A percentile compares a stretch with the other conserved stretches of the same genome.
Conservation (phyloP, 1,139 yeast species). For the Spathaspora jeffriesii region DNA sequence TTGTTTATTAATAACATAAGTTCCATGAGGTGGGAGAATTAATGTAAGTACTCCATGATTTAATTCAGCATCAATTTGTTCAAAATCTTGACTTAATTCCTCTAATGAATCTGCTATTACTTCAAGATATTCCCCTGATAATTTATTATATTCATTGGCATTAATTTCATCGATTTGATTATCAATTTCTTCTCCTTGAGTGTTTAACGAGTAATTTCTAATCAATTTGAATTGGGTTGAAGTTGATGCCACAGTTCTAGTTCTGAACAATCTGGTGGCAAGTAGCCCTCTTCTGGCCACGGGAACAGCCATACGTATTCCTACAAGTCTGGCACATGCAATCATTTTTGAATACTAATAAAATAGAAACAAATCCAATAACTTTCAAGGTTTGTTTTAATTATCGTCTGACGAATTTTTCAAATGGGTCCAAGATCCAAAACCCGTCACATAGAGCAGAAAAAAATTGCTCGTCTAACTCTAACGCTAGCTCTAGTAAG, state of each 20-base stretch:
- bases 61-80: slow-evolving; percentile 75
- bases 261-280: neutral
- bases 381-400: neutral
- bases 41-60: slow-evolving; percentile 83
- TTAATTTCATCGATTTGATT: slow-evolving; percentile 48
- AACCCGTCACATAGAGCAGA: slow-evolving; percentile 1
- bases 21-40: slow-evolving; percentile 65
- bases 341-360: neutral
- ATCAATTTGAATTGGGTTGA: neutral
- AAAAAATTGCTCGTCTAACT: neutral
- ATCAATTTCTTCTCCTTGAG: slow-evolving; percentile 55
- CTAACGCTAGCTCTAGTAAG: too few relatives aligned
- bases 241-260: slow-evolving; percentile 6
- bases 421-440: neutral
- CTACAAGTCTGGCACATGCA: neutral
- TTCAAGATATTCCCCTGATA: slow-evolving; percentile 68
- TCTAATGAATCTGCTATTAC: slow-evolving; percentile 64
- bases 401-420: neutral
- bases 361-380: neutral
- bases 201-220: slow-evolving; percentile 27
- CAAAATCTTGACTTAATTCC: slow-evolving; percentile 53
- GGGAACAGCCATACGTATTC: slow-evolving; percentile 1
- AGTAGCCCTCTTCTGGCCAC: neutral
- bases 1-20: slow-evolving; percentile 89
- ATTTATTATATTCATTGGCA: slow-evolving; percentile 52